A percentile compares a stretch with the other conserved stretches of the same genome.
Conservation (phyloP, 2,329 filamentous ascomycete species). For the Bipolaris oryzae region DNA sequence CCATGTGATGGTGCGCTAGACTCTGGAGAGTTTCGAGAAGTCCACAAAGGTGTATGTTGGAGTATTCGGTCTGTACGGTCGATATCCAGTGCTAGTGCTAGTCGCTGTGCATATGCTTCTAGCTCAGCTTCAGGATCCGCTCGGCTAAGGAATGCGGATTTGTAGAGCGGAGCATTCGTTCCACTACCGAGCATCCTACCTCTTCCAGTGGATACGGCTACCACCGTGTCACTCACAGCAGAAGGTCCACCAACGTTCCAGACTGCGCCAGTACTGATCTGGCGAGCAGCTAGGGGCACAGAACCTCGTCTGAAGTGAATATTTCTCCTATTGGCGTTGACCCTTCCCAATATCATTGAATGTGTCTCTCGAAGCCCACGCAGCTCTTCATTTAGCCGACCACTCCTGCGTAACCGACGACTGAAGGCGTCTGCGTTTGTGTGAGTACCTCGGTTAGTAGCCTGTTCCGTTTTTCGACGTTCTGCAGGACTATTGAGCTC, state of each 20-base stretch:
- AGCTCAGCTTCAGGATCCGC: slow-evolving; percentile 63
- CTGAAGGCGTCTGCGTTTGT: slow-evolving; percentile 61
- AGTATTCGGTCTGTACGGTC: slow-evolving; percentile 72
- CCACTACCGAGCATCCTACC: slow-evolving; percentile 70
- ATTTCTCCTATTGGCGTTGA: slow-evolving; percentile 25
- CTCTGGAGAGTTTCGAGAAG: slow-evolving; percentile 11
- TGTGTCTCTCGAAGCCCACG: slow-evolving; percentile 42
- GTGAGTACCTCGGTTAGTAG: slow-evolving; percentile 51
- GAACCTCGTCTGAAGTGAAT: slow-evolving; percentile 32
- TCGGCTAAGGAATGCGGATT: slow-evolving; percentile 61
- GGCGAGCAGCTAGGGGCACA: slow-evolving; percentile 30
- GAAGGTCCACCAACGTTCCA: slow-evolving; percentile 79
- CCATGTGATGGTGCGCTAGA: slow-evolving; percentile 6
- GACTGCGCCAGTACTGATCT: slow-evolving; percentile 70
- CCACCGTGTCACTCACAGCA: slow-evolving; percentile 59
- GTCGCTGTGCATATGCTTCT: slow-evolving; percentile 72
- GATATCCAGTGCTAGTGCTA: slow-evolving; percentile 82
- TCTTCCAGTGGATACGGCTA: slow-evolving; percentile 64
- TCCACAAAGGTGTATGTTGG: slow-evolving; percentile 35
- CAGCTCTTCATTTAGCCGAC: slow-evolving; percentile 42
- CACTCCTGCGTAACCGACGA: slow-evolving; percentile 45
- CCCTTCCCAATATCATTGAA: slow-evolving; percentile 32
- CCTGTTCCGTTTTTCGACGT: slow-evolving; percentile 56
- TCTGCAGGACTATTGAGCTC: slow-evolving; percentile 57
- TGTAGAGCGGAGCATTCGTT: slow-evolving; percentile 71